Base-by-base conservation (phyloP, 257 asterid genomes). In the Rhazya stricta region DNA sequence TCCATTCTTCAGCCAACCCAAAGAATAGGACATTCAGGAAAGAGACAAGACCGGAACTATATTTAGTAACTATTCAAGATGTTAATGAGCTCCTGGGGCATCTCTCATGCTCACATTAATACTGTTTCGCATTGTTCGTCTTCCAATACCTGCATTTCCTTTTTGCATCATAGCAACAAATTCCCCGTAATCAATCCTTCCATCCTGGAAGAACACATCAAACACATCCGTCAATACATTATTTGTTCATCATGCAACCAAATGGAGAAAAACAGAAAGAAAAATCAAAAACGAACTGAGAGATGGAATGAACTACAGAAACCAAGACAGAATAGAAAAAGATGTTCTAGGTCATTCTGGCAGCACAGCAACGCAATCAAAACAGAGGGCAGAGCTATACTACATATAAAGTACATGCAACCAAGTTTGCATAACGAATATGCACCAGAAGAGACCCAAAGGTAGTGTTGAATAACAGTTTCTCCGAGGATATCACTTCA, bases 81-180 rank as follows among this genome's bases (percentile, higher is more conserved):
- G 50, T 78, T 76, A 53, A 71, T 61, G 75, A 81, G 85, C 85
- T 66, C 82, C 88, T 0, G 85, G 78, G 39, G 81, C 83, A 80
- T 80, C 86, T 78, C 88, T 80, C 86, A 85, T 82, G 83, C 88
- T 85, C 63, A 85, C 72, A 78, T 85, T 85, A 53, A 85, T 76
- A 76, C 86, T 85, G 76, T 82, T 85, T 67, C 88, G 72, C 88
- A 85, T 85, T 1, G 88, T 85, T 73, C 88, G 81, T 76, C 88
- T 80, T 76, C 88, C 88, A 46, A 85, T 61, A 36, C 88, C 84
- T 57, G 83, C 83, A 80, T 85, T 85, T 50, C 88, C 88, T 78
- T 85, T 85, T 78, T 80, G 81, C 88, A 85, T 85, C 88, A 85
- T 85, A 18, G 88, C 88, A n/a, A 80, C 88, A 82, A 85, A 85